phyloP scores from a whole-genome alignment of 148 eudicot species.

The Rhododendron ovatum region DNA sequence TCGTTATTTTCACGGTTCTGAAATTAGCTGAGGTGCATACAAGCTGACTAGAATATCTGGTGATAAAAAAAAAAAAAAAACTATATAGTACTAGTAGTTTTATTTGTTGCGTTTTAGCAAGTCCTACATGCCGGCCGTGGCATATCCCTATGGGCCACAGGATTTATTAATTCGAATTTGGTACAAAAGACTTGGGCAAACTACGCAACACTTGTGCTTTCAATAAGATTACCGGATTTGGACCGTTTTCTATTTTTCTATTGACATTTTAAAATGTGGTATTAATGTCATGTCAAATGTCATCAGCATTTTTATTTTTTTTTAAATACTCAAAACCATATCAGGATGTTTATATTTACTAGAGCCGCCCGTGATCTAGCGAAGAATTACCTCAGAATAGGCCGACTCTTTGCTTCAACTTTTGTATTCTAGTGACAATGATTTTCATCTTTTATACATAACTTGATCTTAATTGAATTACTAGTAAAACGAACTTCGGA shows the following conservation, averaged over 20 bases:
- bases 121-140: conserved; percentile 3
- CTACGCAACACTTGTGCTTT: background rate
- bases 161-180: background rate
- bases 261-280: background rate
- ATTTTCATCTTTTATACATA: background rate
- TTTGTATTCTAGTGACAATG: background rate
- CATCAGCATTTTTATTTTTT: background rate
- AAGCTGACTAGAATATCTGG: background rate
- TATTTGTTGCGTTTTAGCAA: background rate
- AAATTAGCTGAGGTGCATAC: background rate
- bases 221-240: background rate
- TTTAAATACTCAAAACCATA: background rate
- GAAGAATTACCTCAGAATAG: background rate
- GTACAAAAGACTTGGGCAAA: background rate
- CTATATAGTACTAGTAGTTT: too few relatives aligned
- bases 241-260: background rate
- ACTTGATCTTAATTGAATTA: background rate
- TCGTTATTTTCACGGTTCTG: background rate
- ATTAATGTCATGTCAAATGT: background rate
- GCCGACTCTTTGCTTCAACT: background rate
- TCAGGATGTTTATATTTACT: background rate
- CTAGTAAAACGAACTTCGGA: background rate
- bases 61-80: too few relatives aligned
- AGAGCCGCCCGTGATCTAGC: background rate
- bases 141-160: background rate